A percentile compares a stretch with the other conserved stretches of the same genome.
Evolutionary conservation across 163 green algal species (phyloP).

Genomic region (Volvox carteri): DNA sequence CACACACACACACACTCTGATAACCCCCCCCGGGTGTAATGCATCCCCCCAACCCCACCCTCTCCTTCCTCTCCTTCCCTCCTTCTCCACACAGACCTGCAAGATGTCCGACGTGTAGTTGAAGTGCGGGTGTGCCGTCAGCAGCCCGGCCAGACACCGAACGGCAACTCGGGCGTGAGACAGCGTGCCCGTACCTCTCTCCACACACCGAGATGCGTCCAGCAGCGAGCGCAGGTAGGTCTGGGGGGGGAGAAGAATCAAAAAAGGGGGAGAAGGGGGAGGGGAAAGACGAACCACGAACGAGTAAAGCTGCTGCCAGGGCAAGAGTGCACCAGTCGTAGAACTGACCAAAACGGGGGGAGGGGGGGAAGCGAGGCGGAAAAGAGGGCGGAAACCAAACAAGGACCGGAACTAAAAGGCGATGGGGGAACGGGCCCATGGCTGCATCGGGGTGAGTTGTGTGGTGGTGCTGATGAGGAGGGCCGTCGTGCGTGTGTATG

Average conservation of each 20-base stretch:
- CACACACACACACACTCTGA: neutral
- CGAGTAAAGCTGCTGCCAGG: no score
- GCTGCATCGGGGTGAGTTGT: no score
- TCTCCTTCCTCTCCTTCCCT: neutral
- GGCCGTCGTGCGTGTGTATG: neutral
- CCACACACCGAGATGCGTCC: slow-evolving; percentile 55
- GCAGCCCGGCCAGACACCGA: slow-evolving; percentile 85
- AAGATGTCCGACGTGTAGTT: slow-evolving; percentile 91
- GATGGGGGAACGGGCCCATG: no score
- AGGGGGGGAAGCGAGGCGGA: neutral
- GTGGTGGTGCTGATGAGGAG: no score
- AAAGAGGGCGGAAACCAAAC: no score
- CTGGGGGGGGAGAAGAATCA: neutral
- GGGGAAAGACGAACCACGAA: neutral
- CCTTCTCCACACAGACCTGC: slow-evolving; percentile 54
- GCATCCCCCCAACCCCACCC: neutral
- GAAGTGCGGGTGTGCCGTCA: slow-evolving; percentile 85
- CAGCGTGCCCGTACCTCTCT: slow-evolving; percentile 26
- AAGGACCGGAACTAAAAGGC: no score
- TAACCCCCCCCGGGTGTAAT: no score
- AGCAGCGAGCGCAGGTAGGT: slow-evolving; percentile 84
- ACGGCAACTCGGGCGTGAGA: slow-evolving; percentile 73
- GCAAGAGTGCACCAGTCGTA: no score
- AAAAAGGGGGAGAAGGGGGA: neutral
- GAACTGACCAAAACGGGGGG: neutral